Evolutionary conservation across 73 alveolate species (phyloP).

Genomic region (Diophrys sp.): DNA sequence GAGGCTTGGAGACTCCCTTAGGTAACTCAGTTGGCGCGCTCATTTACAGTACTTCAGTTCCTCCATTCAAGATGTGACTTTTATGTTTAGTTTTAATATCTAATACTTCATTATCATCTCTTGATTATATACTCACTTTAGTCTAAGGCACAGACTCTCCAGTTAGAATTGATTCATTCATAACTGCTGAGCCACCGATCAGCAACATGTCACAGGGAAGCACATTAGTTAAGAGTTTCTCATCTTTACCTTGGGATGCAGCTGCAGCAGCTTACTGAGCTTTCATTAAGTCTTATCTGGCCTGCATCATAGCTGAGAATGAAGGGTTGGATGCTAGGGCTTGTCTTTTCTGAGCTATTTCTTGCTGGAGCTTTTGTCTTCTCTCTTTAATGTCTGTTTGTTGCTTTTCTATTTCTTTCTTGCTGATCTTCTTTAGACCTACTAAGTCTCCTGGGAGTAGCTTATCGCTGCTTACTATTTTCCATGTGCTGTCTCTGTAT

Average conservation of each 20-base stretch:
- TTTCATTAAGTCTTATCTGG: neutral
- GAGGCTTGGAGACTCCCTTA: slow-evolving; percentile 57
- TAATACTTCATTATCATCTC: slow-evolving; percentile 64
- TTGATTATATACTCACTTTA: slow-evolving; percentile 65
- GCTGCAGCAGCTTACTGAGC: slow-evolving; percentile 5
- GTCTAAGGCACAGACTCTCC: slow-evolving; percentile 96
- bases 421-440: slow-evolving; percentile 51
- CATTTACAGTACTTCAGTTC: slow-evolving; percentile 80
- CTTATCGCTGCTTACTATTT: slow-evolving; percentile 75
- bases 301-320: neutral
- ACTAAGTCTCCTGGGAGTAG: slow-evolving; percentile 93
- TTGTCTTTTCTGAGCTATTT: neutral
- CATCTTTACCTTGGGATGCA: neutral
- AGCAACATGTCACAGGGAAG: slow-evolving; percentile 20
- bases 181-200: slow-evolving; percentile 46
- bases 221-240: neutral
- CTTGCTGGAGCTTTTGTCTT: neutral
- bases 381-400: slow-evolving; percentile 28
- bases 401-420: slow-evolving; percentile 19
- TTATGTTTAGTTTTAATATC: slow-evolving; percentile 72
- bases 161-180: slow-evolving; percentile 92
- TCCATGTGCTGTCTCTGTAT: slow-evolving; percentile 76
- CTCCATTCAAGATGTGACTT: slow-evolving; percentile 77
- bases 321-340: neutral
- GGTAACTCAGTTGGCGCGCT: slow-evolving; percentile 42